A percentile compares a stretch with the other conserved stretches of the same genome.
Evolutionary conservation across 2,329 filamentous ascomycete genomes (phyloP).

Genomic region (Colletotrichum chlorophyti): DNA sequence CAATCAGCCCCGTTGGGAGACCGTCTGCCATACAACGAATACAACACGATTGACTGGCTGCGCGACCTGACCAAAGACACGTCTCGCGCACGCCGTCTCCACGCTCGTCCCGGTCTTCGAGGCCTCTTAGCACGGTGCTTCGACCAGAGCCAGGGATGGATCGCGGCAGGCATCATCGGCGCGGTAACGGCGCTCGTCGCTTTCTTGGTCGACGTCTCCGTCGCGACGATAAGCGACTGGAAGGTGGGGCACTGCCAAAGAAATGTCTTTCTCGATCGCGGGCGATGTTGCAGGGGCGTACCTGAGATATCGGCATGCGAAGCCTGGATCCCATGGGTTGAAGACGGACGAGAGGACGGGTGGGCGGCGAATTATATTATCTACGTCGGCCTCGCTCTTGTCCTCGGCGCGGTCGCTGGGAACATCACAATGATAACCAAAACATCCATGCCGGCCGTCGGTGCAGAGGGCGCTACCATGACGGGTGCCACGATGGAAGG

Average conservation of each 20-base stretch:
- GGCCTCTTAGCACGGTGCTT: conserved; percentile 39
- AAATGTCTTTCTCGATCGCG: conserved; percentile 52
- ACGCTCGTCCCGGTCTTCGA: conserved; percentile 41
- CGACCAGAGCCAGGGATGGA: conserved; percentile 61
- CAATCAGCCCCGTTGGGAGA: conserved; percentile 48
- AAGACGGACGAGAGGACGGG: background rate
- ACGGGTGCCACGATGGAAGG: conserved; percentile 32
- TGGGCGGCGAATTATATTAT: conserved; percentile 32
- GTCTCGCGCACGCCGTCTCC: conserved; percentile 38
- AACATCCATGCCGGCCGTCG: conserved; percentile 51
- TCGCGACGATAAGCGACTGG: conserved; percentile 61
- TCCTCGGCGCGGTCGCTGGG: conserved; percentile 35
- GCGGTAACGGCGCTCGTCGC: conserved; percentile 61
- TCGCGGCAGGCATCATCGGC: conserved; percentile 60
- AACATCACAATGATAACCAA: conserved; percentile 43
- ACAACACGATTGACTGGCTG: conserved; percentile 68
- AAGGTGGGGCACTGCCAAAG: conserved; percentile 61
- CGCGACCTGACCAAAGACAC: conserved; percentile 66
- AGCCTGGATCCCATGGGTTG: conserved; percentile 51
- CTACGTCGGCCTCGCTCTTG: conserved; percentile 35
- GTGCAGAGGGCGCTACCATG: conserved; percentile 19
- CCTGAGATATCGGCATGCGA: conserved; percentile 35
- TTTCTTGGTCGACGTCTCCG: conserved; percentile 60
- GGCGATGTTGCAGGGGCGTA: conserved; percentile 52
- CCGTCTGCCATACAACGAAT: conserved; percentile 65